Conservation (phyloP, 176 grass and related monocot genomes). For the Triticum turgidum region DNA sequence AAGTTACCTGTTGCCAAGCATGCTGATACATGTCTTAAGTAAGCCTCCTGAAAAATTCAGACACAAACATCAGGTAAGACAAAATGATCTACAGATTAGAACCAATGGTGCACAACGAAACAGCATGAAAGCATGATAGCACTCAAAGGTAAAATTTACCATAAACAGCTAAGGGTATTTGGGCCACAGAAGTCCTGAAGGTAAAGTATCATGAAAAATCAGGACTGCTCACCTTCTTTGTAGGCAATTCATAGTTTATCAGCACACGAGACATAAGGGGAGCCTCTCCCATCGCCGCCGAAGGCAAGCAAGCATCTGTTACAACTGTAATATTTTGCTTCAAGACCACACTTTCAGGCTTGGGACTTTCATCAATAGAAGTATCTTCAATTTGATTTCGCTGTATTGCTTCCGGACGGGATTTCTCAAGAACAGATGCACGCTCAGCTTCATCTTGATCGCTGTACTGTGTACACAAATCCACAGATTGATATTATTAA, state of each 20-base stretch:
- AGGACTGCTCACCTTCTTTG: slow-evolving; percentile 58
- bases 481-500: not conserved
- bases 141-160: not conserved
- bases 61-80: not conserved
- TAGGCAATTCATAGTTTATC: slow-evolving; percentile 89
- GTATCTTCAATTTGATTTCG: slow-evolving; percentile 53
- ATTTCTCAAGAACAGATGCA: slow-evolving; percentile 72
- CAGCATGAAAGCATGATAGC: not conserved
- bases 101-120: not conserved
- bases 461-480: slow-evolving; percentile 64
- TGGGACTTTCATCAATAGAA: slow-evolving; percentile 31
- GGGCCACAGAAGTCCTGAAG: not conserved
- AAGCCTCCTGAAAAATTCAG: slow-evolving; percentile 65
- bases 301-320: slow-evolving; percentile 88
- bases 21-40: slow-evolving; percentile 73
- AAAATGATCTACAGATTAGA: not conserved
- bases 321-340: slow-evolving; percentile 69
- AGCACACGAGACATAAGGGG: slow-evolving; percentile 63
- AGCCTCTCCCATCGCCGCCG: slow-evolving; percentile 57
- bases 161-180: not conserved
- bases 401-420: slow-evolving; percentile 48
- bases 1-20: slow-evolving; percentile 74
- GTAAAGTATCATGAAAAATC: slow-evolving; percentile 4
- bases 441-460: slow-evolving; percentile 77
- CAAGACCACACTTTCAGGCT: slow-evolving; percentile 34